phyloP scores from a whole-genome alignment of 495 filamentous ascomycete species.

The Xylaria flabelliformis region DNA sequence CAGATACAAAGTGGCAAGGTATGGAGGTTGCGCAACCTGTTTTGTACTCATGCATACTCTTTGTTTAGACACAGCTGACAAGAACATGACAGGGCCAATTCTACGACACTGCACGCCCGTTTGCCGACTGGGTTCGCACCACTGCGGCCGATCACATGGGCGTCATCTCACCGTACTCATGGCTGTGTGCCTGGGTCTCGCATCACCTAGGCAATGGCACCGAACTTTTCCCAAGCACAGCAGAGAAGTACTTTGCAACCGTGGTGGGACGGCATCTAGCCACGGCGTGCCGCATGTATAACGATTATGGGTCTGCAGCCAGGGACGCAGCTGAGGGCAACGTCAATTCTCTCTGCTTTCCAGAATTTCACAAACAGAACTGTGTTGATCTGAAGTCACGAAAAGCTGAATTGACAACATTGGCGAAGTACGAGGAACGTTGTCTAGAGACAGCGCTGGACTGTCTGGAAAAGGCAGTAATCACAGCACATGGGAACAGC shows the following conservation, averaged over 20 bases:
- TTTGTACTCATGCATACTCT: too few relatives aligned
- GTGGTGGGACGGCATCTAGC: constrained; percentile 42
- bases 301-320: constrained; percentile 43
- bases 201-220: background rate
- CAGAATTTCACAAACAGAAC: too few relatives aligned
- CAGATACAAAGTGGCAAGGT: background rate
- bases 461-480: too few relatives aligned
- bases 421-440: too few relatives aligned
- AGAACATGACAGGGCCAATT: background rate
- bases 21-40: background rate
- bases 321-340: constrained; percentile 41
- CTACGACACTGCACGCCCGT: constrained; percentile 33
- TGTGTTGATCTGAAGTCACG: too few relatives aligned
- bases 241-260: constrained; percentile 39
- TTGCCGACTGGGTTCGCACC: constrained; percentile 29
- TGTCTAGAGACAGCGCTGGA: too few relatives aligned
- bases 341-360: too few relatives aligned
- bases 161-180: constrained; percentile 45
- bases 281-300: constrained; percentile 46
- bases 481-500: too few relatives aligned
- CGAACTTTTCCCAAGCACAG: constrained; percentile 22
- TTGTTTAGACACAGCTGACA: background rate
- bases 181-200: constrained; percentile 35
- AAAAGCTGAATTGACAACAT: too few relatives aligned
- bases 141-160: constrained; percentile 44